Base-by-base conservation (phyloP, 1,139 yeast genomes). In the Protomyces inundatus region DNA sequence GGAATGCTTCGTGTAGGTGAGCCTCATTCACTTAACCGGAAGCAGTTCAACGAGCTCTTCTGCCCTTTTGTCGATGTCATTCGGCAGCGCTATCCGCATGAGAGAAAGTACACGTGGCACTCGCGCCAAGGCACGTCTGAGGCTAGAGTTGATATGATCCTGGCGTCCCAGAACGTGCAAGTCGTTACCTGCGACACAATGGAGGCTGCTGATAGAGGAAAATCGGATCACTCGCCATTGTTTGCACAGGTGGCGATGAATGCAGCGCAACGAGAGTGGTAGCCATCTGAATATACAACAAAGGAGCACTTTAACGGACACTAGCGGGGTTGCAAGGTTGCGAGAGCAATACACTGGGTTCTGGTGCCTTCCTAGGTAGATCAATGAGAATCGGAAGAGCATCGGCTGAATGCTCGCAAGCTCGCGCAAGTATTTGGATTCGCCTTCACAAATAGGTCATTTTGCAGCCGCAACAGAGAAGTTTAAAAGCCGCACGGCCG, bases 161-260 rank as follows among this genome's bases (percentile, higher is more conserved):
- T 58, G 10, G 51, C 46, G 3, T 39, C 52, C n/a, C 14, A 34
- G 14, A 34, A 10, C 12, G 33, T 58, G 9, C 9, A 12, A 3
- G 52, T 40, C 35, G 32, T 12, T 4, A 42, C 30, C 10, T 48
- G 56, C 40, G 45, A 58, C 30, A 58, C 62, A 4, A 16, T 53
- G 34, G 56, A 58, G 30, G 5, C 52, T 35, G 52, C 40, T 5
- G 62, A 42, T 10, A n/a, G 62, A 9, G 62, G 48, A 12, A 6
- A 40, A 42, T 58, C 62, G 4, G 62, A 58, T n/a, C 62, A 58
- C 32, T 55, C 56, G 12, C 62, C 62, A 7, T 37, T 50, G 12
- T 57, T 12, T 37, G 54, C 42, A 23, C 23, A 30, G 4, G 30
- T 12, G 6, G 3, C 14, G 32, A 23, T 23, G 23, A 23, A 23